Percentiles rank a stretch among this genome's conserved stretches.
These are phyloP conservation scores for Camellia sinensis DNA, from an alignment of 148 eudicot species.

Conservation along the genomic window DNA sequence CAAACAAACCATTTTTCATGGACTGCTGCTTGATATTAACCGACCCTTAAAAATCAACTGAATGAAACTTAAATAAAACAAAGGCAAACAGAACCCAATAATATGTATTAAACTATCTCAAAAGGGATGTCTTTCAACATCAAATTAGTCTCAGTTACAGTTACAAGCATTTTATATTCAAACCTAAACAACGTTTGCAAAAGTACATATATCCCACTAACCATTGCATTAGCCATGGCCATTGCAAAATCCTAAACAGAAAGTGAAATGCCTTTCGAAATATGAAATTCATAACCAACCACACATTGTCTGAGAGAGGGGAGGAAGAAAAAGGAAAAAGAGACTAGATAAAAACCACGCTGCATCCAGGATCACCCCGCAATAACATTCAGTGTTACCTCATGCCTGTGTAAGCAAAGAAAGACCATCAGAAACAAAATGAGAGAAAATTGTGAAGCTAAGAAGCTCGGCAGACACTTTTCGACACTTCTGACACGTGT, in stretches of 20 bases:
- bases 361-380: conserved; percentile 19
- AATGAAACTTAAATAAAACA: too few species aligned
- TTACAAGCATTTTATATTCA: conserved; percentile 13
- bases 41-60: not conserved
- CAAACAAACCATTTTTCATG: too few species aligned
- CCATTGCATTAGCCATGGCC: conserved; percentile 17
- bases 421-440: not conserved
- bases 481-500: not conserved
- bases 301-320: not conserved
- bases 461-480: not conserved
- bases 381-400: not conserved
- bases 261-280: not conserved
- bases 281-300: conserved; percentile 13
- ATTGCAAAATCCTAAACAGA: conserved; percentile 11
- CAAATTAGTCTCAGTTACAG: not conserved
- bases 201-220: conserved; percentile 11
- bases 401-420: conserved; percentile 23
- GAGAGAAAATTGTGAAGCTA: not conserved
- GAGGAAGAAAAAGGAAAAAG: not conserved
- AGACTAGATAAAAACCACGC: conserved; percentile 15
- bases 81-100: too few species aligned
- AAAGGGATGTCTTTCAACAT: not conserved
- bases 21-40: not conserved
- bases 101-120: too few species aligned
- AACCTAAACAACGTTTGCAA: conserved; percentile 15